These are phyloP conservation scores for Penicillium decumbens DNA, from an alignment of 2,329 filamentous ascomycete species.

Conservation along the genomic window DNA sequence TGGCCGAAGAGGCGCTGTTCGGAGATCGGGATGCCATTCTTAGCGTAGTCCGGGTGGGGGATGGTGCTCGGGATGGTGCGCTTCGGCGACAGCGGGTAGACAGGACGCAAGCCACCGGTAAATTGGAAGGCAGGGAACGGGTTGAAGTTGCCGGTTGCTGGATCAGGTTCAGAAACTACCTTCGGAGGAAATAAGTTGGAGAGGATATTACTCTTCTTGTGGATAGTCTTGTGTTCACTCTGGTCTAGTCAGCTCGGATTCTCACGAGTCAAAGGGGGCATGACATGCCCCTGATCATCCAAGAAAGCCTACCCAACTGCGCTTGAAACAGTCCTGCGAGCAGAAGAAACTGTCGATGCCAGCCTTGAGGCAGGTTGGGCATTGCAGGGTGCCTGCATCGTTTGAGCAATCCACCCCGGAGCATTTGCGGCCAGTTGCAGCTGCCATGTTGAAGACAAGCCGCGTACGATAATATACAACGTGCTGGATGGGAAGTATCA, in stretches of 20 bases:
- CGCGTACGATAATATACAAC: not conserved
- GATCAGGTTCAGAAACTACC: slow-evolving; percentile 83
- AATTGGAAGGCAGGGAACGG: slow-evolving; percentile 85
- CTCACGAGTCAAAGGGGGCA: not conserved
- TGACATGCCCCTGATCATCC: slow-evolving; percentile 20
- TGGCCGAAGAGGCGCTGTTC: slow-evolving; percentile 63
- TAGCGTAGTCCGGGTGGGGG: slow-evolving; percentile 78
- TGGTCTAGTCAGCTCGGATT: slow-evolving; percentile 37
- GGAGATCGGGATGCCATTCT: slow-evolving; percentile 68
- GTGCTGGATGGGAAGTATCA: not conserved
- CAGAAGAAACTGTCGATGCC: slow-evolving; percentile 93
- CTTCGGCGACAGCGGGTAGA: slow-evolving; percentile 73
- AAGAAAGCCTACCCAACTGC: slow-evolving; percentile 75
- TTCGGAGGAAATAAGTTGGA: slow-evolving; percentile 70
- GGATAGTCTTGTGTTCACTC: slow-evolving; percentile 75
- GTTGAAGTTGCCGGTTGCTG: slow-evolving; percentile 85
- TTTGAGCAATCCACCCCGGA: slow-evolving; percentile 79
- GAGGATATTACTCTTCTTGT: slow-evolving; percentile 76
- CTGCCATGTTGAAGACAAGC: slow-evolving; percentile 17
- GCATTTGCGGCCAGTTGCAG: slow-evolving; percentile 51
- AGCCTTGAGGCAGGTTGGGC: slow-evolving; percentile 88
- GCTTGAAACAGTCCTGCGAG: slow-evolving; percentile 98
- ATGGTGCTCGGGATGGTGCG: slow-evolving; percentile 75
- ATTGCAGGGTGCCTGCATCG: slow-evolving; percentile 79
- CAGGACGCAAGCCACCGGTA: slow-evolving; percentile 75